Evolutionary conservation across 495 filamentous ascomycete genomes (phyloP), one percentile per base, ranked within the genome.

Genomic region (Trichoderma gamsii): DNA sequence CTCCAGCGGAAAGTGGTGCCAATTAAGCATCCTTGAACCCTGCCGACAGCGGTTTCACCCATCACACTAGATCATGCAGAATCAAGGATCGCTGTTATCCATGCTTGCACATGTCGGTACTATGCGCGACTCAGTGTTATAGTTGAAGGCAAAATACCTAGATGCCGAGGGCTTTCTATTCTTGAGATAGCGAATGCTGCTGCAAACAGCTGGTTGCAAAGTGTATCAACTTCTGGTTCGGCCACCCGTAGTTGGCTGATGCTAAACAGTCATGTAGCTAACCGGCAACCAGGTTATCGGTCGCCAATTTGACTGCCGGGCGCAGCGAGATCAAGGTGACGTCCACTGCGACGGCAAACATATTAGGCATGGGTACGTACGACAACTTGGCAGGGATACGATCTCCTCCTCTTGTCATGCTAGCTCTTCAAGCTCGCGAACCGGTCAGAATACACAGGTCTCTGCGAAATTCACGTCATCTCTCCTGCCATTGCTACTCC

Each of bases 1-100:
- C 56, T 61, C 56, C 29, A 15, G 56, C 16, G 23, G 56, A 25
- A 21, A 56, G 23, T 32, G 25, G 25, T 32, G 56, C 27, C 56
- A 61, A 32, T 61, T 61, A 61, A 61, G 56, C 56, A 61, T 61
- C 56, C 56, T 6, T 61, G 56, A 35, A 61, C 56, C 56, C 56
- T 61, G 56, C 29, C 23, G 6, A 32, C n/a, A 32, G 12, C n/a
- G 13, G 56, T 61, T 61, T 61, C 56, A 32, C 27, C n/a, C 27
- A 21, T 8, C 25, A 21, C 56, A 61, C 56, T 32, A 61, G 15
- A 32, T 61, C 16, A 12, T 61, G 56, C 56, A 32, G 56, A 61
- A 61, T 61, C 56, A 23, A 32, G 27, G 56, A 25, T 29, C 27
- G 11, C 29, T 61, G 49, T 23, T 4, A 16, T 52, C 18, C 21